These are phyloP conservation scores for Solanum neorickii DNA, from an alignment of 257 asterid species.

Conservation along the genomic window DNA sequence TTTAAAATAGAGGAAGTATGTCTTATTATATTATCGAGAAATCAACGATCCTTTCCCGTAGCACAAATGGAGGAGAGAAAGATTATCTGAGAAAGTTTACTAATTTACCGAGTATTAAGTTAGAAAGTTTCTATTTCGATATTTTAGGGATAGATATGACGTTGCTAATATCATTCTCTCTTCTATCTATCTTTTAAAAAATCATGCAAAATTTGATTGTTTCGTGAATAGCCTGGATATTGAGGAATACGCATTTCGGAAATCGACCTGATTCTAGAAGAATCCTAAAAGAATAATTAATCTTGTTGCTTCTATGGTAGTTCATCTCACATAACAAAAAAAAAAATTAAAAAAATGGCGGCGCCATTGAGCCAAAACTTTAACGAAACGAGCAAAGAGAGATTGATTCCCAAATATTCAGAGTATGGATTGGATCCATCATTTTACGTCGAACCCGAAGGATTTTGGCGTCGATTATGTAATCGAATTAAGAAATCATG, in stretches of 20 bases:
- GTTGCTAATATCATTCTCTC: background rate
- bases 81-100: too few relatives aligned
- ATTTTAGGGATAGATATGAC: background rate
- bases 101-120: background rate
- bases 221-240: background rate
- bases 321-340: background rate
- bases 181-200: background rate
- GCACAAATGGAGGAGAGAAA: too few relatives aligned
- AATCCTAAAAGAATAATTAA: background rate
- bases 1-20: too few relatives aligned
- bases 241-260: background rate
- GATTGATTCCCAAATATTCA: background rate
- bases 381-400: conserved; percentile 1
- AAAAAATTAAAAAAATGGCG: background rate
- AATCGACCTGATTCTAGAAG: background rate
- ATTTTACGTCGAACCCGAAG: background rate
- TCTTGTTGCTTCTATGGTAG: background rate
- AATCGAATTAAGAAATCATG: conserved; percentile 15
- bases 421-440: background rate
- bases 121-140: background rate
- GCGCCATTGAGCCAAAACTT: conserved; percentile 2
- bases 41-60: too few relatives aligned
- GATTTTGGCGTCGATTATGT: background rate
- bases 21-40: too few relatives aligned
- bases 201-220: background rate